Conservation (phyloP, 2,329 filamentous ascomycete genomes). For the Aspergillus pseudonomiae region DNA sequence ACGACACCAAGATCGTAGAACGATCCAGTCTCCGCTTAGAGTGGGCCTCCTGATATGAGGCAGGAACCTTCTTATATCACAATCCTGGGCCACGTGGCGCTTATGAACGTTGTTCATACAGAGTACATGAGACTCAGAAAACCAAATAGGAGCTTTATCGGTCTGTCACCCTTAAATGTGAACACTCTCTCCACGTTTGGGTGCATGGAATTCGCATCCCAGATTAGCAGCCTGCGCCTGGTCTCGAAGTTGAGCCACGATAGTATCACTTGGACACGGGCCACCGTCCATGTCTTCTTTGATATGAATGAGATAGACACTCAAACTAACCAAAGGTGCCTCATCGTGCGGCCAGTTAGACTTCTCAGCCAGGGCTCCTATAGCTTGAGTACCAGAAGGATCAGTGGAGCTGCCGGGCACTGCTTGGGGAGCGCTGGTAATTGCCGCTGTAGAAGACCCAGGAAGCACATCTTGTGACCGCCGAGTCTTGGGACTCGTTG, state of each 20-base stretch:
- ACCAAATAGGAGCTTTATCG: not conserved
- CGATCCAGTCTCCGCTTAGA: not conserved
- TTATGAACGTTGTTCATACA: not conserved
- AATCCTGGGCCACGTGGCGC: not conserved
- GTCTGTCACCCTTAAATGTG: conserved; percentile 36
- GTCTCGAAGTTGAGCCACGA: conserved; percentile 69
- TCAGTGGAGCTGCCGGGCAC: not conserved
- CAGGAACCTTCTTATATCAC: not conserved
- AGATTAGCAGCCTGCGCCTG: conserved; percentile 67
- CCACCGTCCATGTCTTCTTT: conserved; percentile 83
- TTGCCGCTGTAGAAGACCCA: not conserved
- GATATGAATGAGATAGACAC: conserved; percentile 87
- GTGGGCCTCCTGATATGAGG: not conserved
- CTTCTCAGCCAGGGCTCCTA: conserved; percentile 8
- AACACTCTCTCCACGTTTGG: conserved; percentile 64
- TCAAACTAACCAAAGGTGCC: conserved; percentile 69
- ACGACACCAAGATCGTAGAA: not conserved
- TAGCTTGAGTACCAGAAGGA: conserved; percentile 8
- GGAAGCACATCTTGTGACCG: not conserved
- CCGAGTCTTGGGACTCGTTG: conserved; percentile 1
- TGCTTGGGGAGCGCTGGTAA: not conserved
- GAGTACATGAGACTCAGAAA: not conserved
- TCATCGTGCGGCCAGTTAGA: not conserved
- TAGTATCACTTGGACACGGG: conserved; percentile 64
- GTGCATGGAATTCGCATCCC: conserved; percentile 79